These are phyloP conservation scores for Xylariaceae sp. DNA, from an alignment of 2,329 filamentous ascomycete genomes.

Conservation along the genomic window DNA sequence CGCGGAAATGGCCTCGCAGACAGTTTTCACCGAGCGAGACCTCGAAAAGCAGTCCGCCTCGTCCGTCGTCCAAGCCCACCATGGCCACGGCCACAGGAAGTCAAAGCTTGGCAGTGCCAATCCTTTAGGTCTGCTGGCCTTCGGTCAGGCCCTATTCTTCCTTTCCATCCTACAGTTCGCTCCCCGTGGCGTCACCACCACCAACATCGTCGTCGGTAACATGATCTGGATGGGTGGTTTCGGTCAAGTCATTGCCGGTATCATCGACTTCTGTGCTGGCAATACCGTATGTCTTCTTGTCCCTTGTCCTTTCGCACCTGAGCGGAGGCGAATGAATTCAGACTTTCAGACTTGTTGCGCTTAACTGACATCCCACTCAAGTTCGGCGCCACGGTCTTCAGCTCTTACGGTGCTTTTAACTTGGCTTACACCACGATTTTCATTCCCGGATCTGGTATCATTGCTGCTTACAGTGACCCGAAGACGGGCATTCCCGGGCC, in stretches of 20 bases:
- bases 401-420: constrained; percentile 37
- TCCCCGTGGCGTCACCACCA: constrained; percentile 20
- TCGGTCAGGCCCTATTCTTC: constrained; percentile 32
- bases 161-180: constrained; percentile 23
- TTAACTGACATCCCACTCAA: constrained; percentile 9
- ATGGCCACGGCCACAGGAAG: constrained; percentile 15
- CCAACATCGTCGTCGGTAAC: constrained; percentile 32
- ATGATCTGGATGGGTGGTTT: constrained; percentile 36
- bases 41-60: constrained; percentile 22
- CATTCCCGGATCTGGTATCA: constrained; percentile 34
- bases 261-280: constrained; percentile 25
- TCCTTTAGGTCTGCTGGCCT: constrained; percentile 34
- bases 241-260: constrained; percentile 23
- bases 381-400: constrained; percentile 36
- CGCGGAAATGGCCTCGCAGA: constrained; percentile 18
- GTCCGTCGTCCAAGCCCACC: constrained; percentile 12
- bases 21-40: constrained; percentile 21
- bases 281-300: constrained; percentile 22
- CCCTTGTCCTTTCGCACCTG: background rate
- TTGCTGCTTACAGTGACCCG: constrained; percentile 34
- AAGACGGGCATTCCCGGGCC: constrained; percentile 23
- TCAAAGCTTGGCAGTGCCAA: constrained; percentile 24
- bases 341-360: no score
- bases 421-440: constrained; percentile 36
- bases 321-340: background rate